Evolutionary conservation across 2,329 filamentous ascomycete species (phyloP), one percentile per base, ranked within the genome.

Genomic region (Hirsutella rhossiliensis): DNA sequence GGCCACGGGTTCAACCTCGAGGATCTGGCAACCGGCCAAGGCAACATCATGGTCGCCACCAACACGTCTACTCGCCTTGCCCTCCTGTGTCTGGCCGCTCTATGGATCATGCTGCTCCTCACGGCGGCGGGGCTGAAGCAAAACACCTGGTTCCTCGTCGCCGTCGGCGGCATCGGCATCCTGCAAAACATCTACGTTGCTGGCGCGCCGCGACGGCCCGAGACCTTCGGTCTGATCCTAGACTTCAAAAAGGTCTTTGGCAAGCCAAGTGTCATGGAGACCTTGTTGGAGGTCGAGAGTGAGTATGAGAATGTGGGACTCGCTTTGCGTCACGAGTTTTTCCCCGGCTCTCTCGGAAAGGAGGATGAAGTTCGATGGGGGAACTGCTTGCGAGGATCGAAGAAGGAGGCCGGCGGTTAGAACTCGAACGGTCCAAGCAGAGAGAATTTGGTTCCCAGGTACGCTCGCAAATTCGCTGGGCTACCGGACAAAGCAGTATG

Each of bases 51-150:
- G 18, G 38, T 28, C 7, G 17, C 34, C 8, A 11, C 43, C 23
- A 34, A 37, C 13, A 9, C 11, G 4, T 38, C 42, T 1, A 57
- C 56, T 15, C 45, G 58, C 6, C 30, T 52, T 3, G 42, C 45
- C 8, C 49, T 53, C 11, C 42, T 58, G 6, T 27, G 53, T 2
- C 48, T 64, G 12, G 56, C 62, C 2, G 37, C 59, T 0, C 31
- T 65, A 9, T 71, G 66, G 68, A 51, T 67, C 36, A 7, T 60
- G 3, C 55, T 71, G 5, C 56, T 69, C 2, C 62, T 70, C 29
- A 61, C 59, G 1, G 62, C 59, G 0, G 54, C 61, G 0, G 65
- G 62, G 0, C 34, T 65, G 3, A 52, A 57, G 13, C 32, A 54
- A 3, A 45, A 66, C 29, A 56, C 62, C 2, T 70, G 66, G 66